phyloP scores from a whole-genome alignment of 2,329 filamentous ascomycete species.

The Aspergillus sp. region DNA sequence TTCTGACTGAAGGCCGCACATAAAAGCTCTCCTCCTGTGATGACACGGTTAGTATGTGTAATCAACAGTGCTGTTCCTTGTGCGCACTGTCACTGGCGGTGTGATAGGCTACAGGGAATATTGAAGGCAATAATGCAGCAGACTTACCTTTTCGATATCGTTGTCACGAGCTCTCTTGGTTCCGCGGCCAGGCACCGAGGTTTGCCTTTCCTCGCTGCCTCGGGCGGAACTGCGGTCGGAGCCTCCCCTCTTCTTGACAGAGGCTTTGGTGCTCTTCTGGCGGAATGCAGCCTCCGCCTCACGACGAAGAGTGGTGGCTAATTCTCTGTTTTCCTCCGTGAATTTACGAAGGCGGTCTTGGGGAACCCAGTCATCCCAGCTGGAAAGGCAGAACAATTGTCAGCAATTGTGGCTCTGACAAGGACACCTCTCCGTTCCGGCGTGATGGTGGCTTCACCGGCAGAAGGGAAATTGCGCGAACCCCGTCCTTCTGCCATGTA shows the following conservation, averaged over 20 bases:
- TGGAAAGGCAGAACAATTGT: slow-evolving; percentile 35
- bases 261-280: slow-evolving; percentile 35
- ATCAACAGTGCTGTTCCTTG: not conserved
- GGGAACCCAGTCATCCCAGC: slow-evolving; percentile 98
- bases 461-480: slow-evolving; percentile 2
- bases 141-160: slow-evolving; percentile 51
- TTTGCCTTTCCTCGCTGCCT: slow-evolving; percentile 49
- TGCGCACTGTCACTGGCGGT: not conserved
- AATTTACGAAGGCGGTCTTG: slow-evolving; percentile 92
- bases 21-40: slow-evolving; percentile 84
- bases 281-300: slow-evolving; percentile 43
- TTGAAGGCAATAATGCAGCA: slow-evolving; percentile 2
- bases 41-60: slow-evolving; percentile 6
- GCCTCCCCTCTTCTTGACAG: slow-evolving; percentile 43
- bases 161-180: slow-evolving; percentile 49
- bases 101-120: not conserved
- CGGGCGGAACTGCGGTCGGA: slow-evolving; percentile 48
- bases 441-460: not conserved
- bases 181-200: slow-evolving; percentile 46
- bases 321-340: slow-evolving; percentile 90
- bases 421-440: not conserved
- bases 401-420: slow-evolving; percentile 14
- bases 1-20: slow-evolving; percentile 78
- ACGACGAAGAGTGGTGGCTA: slow-evolving; percentile 61
- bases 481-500: not conserved